Evolutionary conservation across 768 basidiomycete species (phyloP).

Genomic region (Amanita polypyramis): DNA sequence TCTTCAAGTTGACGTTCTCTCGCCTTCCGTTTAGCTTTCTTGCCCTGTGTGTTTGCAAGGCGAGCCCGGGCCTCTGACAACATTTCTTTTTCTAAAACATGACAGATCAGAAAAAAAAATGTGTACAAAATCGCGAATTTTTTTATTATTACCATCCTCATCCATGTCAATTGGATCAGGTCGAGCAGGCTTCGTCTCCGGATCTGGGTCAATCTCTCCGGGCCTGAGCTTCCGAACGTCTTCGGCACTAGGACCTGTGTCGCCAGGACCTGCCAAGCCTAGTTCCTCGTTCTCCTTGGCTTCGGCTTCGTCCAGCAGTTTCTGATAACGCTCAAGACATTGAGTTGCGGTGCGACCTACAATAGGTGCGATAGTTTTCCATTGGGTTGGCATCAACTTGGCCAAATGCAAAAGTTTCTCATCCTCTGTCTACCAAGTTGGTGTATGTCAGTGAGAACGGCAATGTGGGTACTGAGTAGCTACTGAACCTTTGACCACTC

Average conservation of each 20-base stretch:
- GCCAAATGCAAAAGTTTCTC: constrained; percentile 97
- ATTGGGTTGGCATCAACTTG: constrained; percentile 99
- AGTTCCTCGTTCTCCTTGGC: constrained; percentile 93
- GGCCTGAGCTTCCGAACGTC: constrained; percentile 83
- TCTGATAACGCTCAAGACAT: constrained; percentile 97
- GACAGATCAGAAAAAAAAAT: constrained; percentile 3
- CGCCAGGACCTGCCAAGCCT: constrained; percentile 80
- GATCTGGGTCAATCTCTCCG: constrained; percentile 98
- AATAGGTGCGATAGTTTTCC: constrained; percentile 98
- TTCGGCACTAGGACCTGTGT: constrained; percentile 82
- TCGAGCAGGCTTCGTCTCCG: constrained; percentile 95
- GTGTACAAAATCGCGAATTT: not conserved
- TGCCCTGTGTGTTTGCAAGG: constrained; percentile 97
- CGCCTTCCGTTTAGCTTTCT: constrained; percentile 98
- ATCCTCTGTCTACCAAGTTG: constrained; percentile 69
- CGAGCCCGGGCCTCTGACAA: constrained; percentile 96
- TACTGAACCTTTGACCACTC: constrained; percentile 93
- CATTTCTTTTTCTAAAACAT: constrained; percentile 89
- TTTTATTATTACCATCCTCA: constrained; percentile 89
- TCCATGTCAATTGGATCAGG: constrained; percentile 99
- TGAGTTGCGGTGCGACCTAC: constrained; percentile 97
- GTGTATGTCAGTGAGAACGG: not conserved
- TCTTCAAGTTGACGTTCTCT: constrained; percentile 96
- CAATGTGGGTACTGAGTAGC: too few species aligned
- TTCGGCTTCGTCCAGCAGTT: constrained; percentile 94